A percentile compares a stretch with the other conserved stretches of the same genome.
Conservation (phyloP, 2,329 filamentous ascomycete species). For the Penicillium sp. region DNA sequence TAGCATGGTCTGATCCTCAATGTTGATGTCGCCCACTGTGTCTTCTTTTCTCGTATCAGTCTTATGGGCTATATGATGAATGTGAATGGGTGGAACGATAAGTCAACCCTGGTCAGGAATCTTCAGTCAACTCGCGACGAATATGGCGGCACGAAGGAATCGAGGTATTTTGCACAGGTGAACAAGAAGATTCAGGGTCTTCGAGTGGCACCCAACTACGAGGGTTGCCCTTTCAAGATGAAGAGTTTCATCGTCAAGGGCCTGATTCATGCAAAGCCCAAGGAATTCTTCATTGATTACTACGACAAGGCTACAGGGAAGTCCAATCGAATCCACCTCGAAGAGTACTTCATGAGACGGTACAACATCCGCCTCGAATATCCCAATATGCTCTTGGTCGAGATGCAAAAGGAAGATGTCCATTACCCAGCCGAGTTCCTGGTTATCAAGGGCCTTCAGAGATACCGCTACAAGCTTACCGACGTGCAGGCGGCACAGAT, state of each 20-base stretch:
- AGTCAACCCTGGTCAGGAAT: constrained; percentile 24
- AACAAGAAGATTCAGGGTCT: constrained; percentile 29
- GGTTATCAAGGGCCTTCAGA: constrained; percentile 47
- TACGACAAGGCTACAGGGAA: constrained; percentile 34
- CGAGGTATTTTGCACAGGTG: constrained; percentile 8
- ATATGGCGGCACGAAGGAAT: constrained; percentile 20
- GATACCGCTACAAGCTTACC: constrained; percentile 51
- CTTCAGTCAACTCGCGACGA: constrained; percentile 20
- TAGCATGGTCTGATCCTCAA: constrained; percentile 66
- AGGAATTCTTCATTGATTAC: constrained; percentile 37
- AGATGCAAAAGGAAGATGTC: constrained; percentile 48
- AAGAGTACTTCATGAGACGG: constrained; percentile 46
- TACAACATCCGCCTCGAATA: constrained; percentile 44
- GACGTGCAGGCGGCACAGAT: constrained; percentile 65
- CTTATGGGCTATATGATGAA: constrained; percentile 31
- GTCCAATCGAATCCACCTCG: constrained; percentile 48
- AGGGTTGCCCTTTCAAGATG: constrained; percentile 25
- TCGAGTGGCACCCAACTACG: constrained; percentile 32
- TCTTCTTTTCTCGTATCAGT: constrained; percentile 61
- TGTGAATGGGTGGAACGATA: constrained; percentile 26
- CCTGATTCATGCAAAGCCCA: constrained; percentile 38
- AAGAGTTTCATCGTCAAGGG: constrained; percentile 46
- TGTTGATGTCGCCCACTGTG: constrained; percentile 81
- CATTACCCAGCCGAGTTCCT: constrained; percentile 50
- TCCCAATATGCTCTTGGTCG: constrained; percentile 47